phyloP scores from a whole-genome alignment of 768 basidiomycete species.

The Phanerodontia chrysosporium region DNA sequence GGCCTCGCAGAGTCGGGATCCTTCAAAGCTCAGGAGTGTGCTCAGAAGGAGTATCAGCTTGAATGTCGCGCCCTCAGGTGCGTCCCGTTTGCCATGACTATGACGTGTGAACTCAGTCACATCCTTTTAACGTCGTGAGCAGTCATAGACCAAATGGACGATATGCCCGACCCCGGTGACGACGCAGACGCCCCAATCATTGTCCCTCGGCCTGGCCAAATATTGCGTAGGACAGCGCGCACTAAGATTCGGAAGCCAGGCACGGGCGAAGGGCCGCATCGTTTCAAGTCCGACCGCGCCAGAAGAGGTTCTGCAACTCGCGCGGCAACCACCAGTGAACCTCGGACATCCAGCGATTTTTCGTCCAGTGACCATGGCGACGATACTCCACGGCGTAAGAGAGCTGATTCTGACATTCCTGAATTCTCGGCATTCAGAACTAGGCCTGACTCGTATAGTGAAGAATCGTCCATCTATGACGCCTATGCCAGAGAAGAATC shows the following conservation, averaged over 20 bases:
- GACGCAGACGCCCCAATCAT: slow-evolving; percentile 91
- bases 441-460: slow-evolving; percentile 73
- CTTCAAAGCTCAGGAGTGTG: slow-evolving; percentile 71
- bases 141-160: slow-evolving; percentile 69
- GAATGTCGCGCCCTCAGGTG: slow-evolving; percentile 82
- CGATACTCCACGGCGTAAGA: slow-evolving; percentile 31
- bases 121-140: slow-evolving; percentile 3
- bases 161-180: slow-evolving; percentile 63
- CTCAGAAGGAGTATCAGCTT: slow-evolving; percentile 84
- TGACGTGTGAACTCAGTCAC: neutral
- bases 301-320: slow-evolving; percentile 32
- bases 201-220: slow-evolving; percentile 81
- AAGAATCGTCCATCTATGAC: slow-evolving; percentile 81
- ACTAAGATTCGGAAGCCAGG: slow-evolving; percentile 93
- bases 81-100: slow-evolving; percentile 27
- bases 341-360: slow-evolving; percentile 64
- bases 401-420: slow-evolving; percentile 40
- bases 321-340: slow-evolving; percentile 33
- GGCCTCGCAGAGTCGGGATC: slow-evolving; percentile 78
- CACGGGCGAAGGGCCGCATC: slow-evolving; percentile 75
- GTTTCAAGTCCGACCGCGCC: slow-evolving; percentile 53
- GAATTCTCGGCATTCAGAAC: slow-evolving; percentile 36
- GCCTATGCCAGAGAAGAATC: slow-evolving; percentile 64
- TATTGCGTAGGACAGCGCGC: slow-evolving; percentile 85
- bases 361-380: slow-evolving; percentile 66